A percentile compares a stretch with the other conserved stretches of the same genome.
phyloP scores from a whole-genome alignment of 352 stramenopile species.

The Globisporangium nodosum region DNA sequence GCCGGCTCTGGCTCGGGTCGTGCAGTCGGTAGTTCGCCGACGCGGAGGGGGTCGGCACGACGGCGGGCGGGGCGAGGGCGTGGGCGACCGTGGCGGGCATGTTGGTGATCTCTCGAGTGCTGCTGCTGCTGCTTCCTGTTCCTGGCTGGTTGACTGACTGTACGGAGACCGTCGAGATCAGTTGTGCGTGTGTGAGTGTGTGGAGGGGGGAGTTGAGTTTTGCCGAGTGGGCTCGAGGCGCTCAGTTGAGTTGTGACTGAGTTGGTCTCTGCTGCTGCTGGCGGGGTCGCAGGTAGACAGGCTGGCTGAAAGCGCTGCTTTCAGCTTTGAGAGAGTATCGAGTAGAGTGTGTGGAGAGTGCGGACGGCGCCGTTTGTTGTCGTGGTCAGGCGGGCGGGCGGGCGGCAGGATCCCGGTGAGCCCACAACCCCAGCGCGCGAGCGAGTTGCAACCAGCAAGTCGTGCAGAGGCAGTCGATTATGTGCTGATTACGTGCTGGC shows the following conservation, averaged over 20 bases:
- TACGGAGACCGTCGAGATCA: not conserved
- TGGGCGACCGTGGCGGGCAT: no score
- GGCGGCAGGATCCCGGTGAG: not conserved
- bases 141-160: no score
- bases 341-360: no score
- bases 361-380: no score
- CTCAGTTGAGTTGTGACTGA: slow-evolving; percentile 1
- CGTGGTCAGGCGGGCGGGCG: no score
- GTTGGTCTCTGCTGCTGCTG: not conserved
- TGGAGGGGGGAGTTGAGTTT: not conserved
- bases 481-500: not conserved
- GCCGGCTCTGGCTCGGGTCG: slow-evolving; percentile 3
- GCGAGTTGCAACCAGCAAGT: no score
- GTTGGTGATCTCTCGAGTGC: no score
- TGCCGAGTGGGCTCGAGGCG: not conserved
- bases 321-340: no score
- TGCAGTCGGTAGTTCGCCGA: slow-evolving; percentile 4
- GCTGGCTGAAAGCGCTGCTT: not conserved
- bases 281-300: not conserved
- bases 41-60: not conserved
- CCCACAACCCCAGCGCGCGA: not conserved
- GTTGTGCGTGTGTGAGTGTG: not conserved
- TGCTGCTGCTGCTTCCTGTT: no score
- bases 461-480: not conserved
- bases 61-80: not conserved